Conservation (phyloP, 371 early-diverging fungal species). For the Mortierella sp. region DNA sequence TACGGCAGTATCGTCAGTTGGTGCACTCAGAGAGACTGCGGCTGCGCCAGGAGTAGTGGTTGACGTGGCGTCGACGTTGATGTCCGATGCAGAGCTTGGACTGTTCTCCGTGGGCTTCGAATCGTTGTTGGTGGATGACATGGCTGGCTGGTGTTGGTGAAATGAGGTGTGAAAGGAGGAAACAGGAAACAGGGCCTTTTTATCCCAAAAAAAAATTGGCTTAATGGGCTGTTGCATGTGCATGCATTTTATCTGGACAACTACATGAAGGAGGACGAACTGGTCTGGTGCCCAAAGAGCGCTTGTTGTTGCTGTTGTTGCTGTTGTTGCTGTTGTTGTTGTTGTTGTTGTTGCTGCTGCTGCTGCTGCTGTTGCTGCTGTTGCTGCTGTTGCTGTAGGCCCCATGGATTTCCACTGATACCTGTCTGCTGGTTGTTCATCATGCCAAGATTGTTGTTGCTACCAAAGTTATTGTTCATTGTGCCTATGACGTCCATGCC, state of each 20-base stretch:
- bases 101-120: conserved; percentile 7
- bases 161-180: conserved; percentile 1
- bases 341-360: no score
- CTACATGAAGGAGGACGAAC: conserved; percentile 21
- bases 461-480: conserved; percentile 7
- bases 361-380: background rate
- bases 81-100: conserved; percentile 18
- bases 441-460: conserved; percentile 1
- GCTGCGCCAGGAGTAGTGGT: conserved; percentile 1
- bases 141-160: conserved; percentile 7
- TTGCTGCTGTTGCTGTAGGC: conserved; percentile 21
- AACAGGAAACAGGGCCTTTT: background rate
- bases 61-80: conserved; percentile 14
- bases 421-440: conserved; percentile 15
- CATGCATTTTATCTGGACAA: no score
- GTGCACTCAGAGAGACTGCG: background rate
- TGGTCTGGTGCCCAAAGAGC: conserved; percentile 16
- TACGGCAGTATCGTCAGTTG: background rate
- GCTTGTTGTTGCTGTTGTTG: no score
- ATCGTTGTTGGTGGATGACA: conserved; percentile 26
- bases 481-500: background rate
- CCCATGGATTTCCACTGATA: conserved; percentile 11
- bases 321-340: no score
- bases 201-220: no score
- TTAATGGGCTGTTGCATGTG: no score